Evolutionary conservation across 225 moss, liverwort and hornwort genomes (phyloP).

Genomic region (Pleurozium schreberi): DNA sequence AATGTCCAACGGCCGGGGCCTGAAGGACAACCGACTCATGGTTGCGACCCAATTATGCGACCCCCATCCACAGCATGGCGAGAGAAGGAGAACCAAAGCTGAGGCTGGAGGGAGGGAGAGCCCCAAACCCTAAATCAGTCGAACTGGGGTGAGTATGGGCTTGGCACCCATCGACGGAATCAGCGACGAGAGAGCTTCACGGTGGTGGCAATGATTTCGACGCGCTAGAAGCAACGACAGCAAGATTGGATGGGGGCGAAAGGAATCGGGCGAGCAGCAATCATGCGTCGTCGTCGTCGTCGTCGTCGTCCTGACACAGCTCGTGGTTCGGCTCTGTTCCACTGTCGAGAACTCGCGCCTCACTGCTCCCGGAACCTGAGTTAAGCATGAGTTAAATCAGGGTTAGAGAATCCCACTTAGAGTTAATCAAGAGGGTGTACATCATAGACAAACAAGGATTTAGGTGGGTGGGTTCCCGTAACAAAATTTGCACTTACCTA

Average conservation of each 20-base stretch:
- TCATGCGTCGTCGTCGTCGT: neutral
- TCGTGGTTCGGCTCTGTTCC: neutral
- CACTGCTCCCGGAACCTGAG: neutral
- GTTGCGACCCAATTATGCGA: slow-evolving; percentile 6
- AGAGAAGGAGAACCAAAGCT: neutral
- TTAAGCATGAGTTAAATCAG: neutral
- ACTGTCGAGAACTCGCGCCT: neutral
- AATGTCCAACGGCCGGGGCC: slow-evolving; percentile 99
- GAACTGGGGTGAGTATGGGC: neutral
- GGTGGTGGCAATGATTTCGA: neutral
- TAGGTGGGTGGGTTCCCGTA: accelerated
- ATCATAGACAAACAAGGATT: neutral
- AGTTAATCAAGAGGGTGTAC: neutral
- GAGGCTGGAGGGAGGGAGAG: neutral
- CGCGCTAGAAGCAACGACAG: neutral
- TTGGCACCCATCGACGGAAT: slow-evolving; percentile 20
- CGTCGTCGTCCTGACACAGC: slow-evolving; percentile 1
- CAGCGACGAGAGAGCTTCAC: neutral
- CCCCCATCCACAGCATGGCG: neutral
- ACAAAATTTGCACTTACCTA: neutral
- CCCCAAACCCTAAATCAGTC: slow-evolving; percentile 24
- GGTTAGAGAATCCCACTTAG: neutral
- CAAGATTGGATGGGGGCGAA: neutral
- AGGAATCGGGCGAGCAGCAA: neutral
- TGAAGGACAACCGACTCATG: slow-evolving; percentile 99